Evolutionary conservation across 139 green algal genomes (phyloP), one percentile per base, ranked within the genome.

Genomic region (Coelastrella sp.): DNA sequence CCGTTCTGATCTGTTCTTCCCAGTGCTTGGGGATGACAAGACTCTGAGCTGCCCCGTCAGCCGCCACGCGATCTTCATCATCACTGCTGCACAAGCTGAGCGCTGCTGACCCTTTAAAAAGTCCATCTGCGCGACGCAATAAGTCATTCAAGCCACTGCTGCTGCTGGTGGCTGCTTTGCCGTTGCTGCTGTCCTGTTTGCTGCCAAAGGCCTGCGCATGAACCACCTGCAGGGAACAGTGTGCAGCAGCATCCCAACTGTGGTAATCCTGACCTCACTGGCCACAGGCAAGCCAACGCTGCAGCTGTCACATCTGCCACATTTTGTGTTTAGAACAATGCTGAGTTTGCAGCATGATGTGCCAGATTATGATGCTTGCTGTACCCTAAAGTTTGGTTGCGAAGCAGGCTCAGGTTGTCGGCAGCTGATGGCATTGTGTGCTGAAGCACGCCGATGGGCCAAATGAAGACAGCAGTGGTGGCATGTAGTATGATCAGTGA

Each of bases 21-120:
- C 93, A 95, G 86, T 95, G 93, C 12, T 56, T 61, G 4, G 93
- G 91, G 66, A 95, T 73, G 85, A 91, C 7, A 35, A 87, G 19
- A 22, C 76, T 12, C 15, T 56, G 22, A n/a, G 35, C 58, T 19
- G 14, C 78, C 7, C 14, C 87, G 57, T 59, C 76, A 58, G 65
- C 76, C 35, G 75, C 87, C 22, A 61, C 60, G 4, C 58, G 27
- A 49, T 49, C 35, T 19, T 86, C 76, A 63, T 80, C 87, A 66
- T 83, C 85, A 20, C 70, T 63, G 49, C 72, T 73, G 60, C 60
- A 74, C 19, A 85, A 10, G 78, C 84, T 85, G 87, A 85, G 27
- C 7, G 59, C 79, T 6, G 87, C 87, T 49, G 87, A 61, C 49
- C 27, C 74, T 17, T 78, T 85, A 49, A 85, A 68, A 1, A 85